phyloP scores from a whole-genome alignment of 2,329 filamentous ascomycete genomes.

The Macroventuria anomochaeta region DNA sequence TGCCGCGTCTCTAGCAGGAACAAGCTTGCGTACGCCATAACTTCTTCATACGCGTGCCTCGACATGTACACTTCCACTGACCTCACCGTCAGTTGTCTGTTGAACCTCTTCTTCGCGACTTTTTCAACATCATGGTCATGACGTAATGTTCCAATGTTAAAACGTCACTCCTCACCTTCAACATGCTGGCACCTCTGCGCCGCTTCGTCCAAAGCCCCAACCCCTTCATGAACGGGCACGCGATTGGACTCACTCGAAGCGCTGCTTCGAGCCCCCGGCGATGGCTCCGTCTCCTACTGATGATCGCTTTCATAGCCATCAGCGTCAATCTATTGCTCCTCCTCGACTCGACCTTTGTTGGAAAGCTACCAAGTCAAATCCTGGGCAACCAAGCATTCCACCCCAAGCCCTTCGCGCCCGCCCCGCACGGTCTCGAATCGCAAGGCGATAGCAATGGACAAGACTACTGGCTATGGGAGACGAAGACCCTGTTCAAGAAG shows the following conservation, averaged over 20 bases:
- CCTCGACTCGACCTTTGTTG: conserved; percentile 14
- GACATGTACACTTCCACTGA: neutral
- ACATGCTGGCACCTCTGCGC: conserved; percentile 11
- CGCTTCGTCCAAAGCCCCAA: conserved; percentile 14
- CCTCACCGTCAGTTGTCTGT: neutral
- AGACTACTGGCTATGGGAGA: conserved; percentile 27
- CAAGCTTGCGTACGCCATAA: conserved; percentile 7
- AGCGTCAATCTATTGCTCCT: conserved; percentile 19
- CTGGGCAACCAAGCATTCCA: conserved; percentile 18
- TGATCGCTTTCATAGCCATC: conserved; percentile 12
- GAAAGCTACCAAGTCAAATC: conserved; percentile 8
- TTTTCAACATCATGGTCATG: neutral
- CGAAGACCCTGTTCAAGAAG: conserved; percentile 16
- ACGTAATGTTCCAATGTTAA: conserved; percentile 9
- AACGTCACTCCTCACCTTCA: neutral
- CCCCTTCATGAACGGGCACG: conserved; percentile 11
- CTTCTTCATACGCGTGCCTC: conserved; percentile 2
- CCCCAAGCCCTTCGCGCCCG: conserved; percentile 11
- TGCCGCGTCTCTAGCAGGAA: conserved; percentile 7
- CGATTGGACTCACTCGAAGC: conserved; percentile 9
- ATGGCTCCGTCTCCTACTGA: conserved; percentile 15
- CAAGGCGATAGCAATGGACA: conserved; percentile 8
- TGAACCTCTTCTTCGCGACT: neutral
- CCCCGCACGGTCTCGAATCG: conserved; percentile 6
- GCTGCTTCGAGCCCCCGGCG: conserved; percentile 1